These are phyloP conservation scores for Schizochytrium sp. DNA, from an alignment of 108 stramenopile genomes.

Conservation along the genomic window DNA sequence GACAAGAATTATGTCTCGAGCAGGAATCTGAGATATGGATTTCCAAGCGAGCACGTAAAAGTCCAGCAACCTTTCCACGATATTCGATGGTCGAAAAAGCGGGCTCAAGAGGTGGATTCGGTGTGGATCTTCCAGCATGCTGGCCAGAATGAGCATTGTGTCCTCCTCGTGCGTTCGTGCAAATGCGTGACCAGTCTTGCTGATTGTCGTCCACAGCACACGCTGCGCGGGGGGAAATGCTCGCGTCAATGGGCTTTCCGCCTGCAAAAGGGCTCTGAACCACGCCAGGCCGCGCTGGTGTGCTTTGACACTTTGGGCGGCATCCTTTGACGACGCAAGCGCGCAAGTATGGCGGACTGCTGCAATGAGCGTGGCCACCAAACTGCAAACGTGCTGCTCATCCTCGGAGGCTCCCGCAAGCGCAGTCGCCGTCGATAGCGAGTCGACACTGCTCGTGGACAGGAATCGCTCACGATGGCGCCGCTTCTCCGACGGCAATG, in stretches of 20 bases:
- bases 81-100: not conserved
- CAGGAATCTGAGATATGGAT: not conserved
- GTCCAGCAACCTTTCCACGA: not conserved
- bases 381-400: not conserved
- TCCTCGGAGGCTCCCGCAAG: not conserved
- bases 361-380: not conserved
- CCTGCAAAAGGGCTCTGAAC: not conserved
- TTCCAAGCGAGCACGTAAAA: not conserved
- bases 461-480: not conserved
- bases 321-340: not conserved
- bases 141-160: not conserved
- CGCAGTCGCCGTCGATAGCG: not conserved
- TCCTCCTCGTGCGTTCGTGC: not conserved
- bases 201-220: not conserved
- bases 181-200: not conserved
- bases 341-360: not conserved
- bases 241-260: not conserved
- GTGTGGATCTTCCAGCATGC: not conserved
- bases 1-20: not conserved
- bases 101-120: not conserved
- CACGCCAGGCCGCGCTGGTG: not conserved
- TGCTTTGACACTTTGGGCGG: not conserved
- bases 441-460: not conserved
- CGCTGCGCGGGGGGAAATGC: not conserved
- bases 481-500: not conserved